Evolutionary conservation across 768 basidiomycete genomes (phyloP).

Genomic region (Lactifluus piperatus): DNA sequence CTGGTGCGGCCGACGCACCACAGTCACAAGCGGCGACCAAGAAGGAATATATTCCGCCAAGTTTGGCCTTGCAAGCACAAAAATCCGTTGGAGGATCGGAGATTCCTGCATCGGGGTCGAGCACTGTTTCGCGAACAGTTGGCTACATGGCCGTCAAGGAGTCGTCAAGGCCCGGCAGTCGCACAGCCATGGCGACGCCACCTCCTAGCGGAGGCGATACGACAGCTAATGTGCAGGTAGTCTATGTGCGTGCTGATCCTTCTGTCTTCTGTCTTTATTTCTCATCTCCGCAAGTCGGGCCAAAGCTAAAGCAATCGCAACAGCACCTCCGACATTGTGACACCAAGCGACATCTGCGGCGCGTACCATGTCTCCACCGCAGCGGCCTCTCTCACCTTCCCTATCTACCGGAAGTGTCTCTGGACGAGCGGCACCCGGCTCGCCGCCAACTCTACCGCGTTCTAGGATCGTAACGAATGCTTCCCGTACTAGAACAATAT

Average conservation of each 20-base stretch:
- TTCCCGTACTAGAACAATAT: constrained; percentile 19
- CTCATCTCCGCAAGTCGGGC: constrained; percentile 78
- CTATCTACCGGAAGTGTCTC: constrained; percentile 24
- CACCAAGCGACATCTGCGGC: constrained; percentile 77
- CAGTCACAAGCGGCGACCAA: constrained; percentile 24
- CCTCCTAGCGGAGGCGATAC: constrained; percentile 33
- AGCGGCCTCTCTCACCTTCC: constrained; percentile 33
- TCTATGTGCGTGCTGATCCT: constrained; percentile 64
- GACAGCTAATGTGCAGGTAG: constrained; percentile 44
- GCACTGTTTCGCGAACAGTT: constrained; percentile 33
- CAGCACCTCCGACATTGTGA: constrained; percentile 67
- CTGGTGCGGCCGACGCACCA: constrained; percentile 46
- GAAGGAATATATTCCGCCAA: constrained; percentile 70
- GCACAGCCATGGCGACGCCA: constrained; percentile 41
- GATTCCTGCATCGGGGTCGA: constrained; percentile 23
- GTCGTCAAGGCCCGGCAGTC: constrained; percentile 49
- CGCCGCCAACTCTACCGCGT: constrained; percentile 15
- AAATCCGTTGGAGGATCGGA: constrained; percentile 29
- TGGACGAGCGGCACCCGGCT: constrained; percentile 22
- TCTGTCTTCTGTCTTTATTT: too few relatives aligned
- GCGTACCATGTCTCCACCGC: constrained; percentile 39
- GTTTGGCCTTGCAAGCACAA: constrained; percentile 50
- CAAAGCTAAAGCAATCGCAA: constrained; percentile 78
- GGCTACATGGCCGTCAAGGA: constrained; percentile 46
- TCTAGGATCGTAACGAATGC: constrained; percentile 20